Conservation (phyloP, 108 stramenopile genomes). For the Skeletonema menzelii region DNA sequence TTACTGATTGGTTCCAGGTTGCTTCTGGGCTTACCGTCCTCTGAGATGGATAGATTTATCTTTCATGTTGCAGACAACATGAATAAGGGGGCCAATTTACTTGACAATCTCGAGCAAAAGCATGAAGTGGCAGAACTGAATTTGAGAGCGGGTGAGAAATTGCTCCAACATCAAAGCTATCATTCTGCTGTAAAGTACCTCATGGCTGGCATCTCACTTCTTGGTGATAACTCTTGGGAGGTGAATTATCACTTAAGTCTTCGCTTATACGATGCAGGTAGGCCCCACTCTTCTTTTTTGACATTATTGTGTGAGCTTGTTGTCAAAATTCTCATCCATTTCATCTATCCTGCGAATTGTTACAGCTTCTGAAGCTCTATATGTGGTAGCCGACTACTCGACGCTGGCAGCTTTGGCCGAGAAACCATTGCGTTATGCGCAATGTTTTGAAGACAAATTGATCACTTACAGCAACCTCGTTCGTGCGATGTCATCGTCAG, state of each 20-base stretch:
- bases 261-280: slow-evolving; percentile 49
- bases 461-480: slow-evolving; percentile 35
- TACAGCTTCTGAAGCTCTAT: slow-evolving; percentile 38
- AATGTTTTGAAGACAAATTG: slow-evolving; percentile 37
- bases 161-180: slow-evolving; percentile 45
- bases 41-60: slow-evolving; percentile 36
- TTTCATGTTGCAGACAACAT: slow-evolving; percentile 53
- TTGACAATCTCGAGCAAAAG: slow-evolving; percentile 29
- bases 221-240: slow-evolving; percentile 55
- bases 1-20: slow-evolving; percentile 55
- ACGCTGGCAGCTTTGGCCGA: slow-evolving; percentile 7
- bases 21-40: slow-evolving; percentile 25
- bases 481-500: slow-evolving; percentile 15
- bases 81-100: slow-evolving; percentile 31
- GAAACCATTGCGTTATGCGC: slow-evolving; percentile 21
- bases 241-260: slow-evolving; percentile 58
- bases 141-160: slow-evolving; percentile 50
- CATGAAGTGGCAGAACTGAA: slow-evolving; percentile 44
- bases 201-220: slow-evolving; percentile 47
- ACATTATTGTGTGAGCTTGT: no score
- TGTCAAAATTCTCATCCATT: background rate
- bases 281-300: background rate
- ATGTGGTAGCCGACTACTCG: slow-evolving; percentile 32
- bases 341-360: background rate
- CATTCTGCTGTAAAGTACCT: slow-evolving; percentile 51